These are phyloP conservation scores for Penicillium sp. DNA, from an alignment of 2,329 filamentous ascomycete species.

Conservation along the genomic window DNA sequence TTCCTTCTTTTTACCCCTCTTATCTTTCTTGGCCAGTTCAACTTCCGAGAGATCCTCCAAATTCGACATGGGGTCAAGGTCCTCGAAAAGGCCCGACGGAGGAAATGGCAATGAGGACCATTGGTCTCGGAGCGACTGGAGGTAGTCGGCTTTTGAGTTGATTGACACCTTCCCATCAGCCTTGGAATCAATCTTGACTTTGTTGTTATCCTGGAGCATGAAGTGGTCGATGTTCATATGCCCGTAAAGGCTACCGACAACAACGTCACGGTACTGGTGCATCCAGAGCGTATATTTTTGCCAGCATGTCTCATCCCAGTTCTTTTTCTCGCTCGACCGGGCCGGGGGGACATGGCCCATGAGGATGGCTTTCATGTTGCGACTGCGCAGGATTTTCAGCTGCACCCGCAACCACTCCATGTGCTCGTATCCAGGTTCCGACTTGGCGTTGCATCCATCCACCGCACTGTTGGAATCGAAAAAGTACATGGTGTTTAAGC, in stretches of 20 bases:
- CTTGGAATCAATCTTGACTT: constrained; percentile 61
- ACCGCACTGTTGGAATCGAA: constrained; percentile 91
- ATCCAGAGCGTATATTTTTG: constrained; percentile 94
- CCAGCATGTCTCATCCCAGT: constrained; percentile 97
- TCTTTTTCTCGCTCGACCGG: constrained; percentile 75
- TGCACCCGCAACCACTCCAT: constrained; percentile 95
- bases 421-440: constrained; percentile 87
- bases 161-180: constrained; percentile 54
- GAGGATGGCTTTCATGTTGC: constrained; percentile 89
- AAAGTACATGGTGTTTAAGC: constrained; percentile 94
- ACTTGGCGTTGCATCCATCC: constrained; percentile 76
- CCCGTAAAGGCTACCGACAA: constrained; percentile 75
- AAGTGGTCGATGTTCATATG: constrained; percentile 99
- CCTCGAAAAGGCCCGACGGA: constrained; percentile 23
- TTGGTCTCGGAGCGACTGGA: constrained; percentile 70
- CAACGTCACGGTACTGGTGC: constrained; percentile 84
- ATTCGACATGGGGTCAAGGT: constrained; percentile 6
- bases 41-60: constrained; percentile 10
- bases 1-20: constrained; percentile 52
- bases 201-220: constrained; percentile 78
- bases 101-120: constrained; percentile 73
- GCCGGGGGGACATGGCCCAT: constrained; percentile 94
- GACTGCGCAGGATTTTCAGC: constrained; percentile 74
- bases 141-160: constrained; percentile 72
- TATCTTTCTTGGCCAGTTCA: constrained; percentile 32